Base-by-base conservation (phyloP, 169 alveolate species). In the Cyclospora cayetanensis region DNA sequence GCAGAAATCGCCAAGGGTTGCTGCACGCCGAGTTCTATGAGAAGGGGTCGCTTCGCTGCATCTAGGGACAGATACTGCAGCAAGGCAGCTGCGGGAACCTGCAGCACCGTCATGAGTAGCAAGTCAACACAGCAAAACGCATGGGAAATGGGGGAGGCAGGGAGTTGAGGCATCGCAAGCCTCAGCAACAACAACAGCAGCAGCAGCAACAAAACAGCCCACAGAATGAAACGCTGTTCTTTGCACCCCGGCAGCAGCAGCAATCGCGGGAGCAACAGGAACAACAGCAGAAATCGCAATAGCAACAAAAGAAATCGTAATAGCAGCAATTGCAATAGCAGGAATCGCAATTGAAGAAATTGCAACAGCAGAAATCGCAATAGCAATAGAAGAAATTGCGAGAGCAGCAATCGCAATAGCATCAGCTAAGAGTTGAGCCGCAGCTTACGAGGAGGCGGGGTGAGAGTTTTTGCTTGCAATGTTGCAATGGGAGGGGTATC, bases 81-180 rank as follows among this genome's bases (percentile, higher is more conserved):
- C 80, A 86, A 25, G 22, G 92, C 92, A 20, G 63, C 63, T 2
- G 92, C 82, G 15, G 92, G 92, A 22, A 86, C 92, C 92, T 86
- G 86, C 87, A 43, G 29, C 53, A 70, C 35, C 43, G 1, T 46
- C 50, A 70, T 46, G 29, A 20, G n/a, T 25, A 70, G 31, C 11
- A 46, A 46, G 25, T 46, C 60, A 1, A 46, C 22, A 46, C 7
- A 46, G 22, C 50, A 68, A 15, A 43, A 68, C n/a, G n/a, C n/a
- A n/a, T n/a, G n/a, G n/a, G n/a, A n/a, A n/a, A n/a, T n/a, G n/a
- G 52, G 11, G 37, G 80, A 1, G 52, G 52, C 52, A 68, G 2
- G n/a, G 76, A 65, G 20, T 22, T 15, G 25, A 46, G 11, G 1
- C 41, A 65, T 35, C 76, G 11, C 43, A 46, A 15, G 11, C 20